Evolutionary conservation across 208 protist species (phyloP), one percentile per base, ranked within the genome.

Genomic region (Crithidia thermophila): DNA sequence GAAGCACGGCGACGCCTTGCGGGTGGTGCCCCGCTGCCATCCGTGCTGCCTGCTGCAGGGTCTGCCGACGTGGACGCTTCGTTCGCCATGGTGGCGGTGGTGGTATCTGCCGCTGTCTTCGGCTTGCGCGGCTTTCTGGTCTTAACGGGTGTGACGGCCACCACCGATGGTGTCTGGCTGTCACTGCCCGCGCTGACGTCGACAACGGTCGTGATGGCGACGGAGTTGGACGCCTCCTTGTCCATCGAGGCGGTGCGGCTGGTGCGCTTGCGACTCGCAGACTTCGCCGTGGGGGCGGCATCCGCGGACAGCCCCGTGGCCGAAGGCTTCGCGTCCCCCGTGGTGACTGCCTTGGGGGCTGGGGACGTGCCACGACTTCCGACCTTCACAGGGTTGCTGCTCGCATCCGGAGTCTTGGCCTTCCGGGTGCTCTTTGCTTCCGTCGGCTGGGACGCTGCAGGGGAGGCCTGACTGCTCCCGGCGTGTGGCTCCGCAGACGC

Each of bases 1-100:
- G 61, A 60, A 16, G 52, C 18, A 23, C 70, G 55, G n/a, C 37
- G 43, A 10, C 61, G 52, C 61, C 50, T 73, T 14, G 49, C 36
- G 2, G 70, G 23, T 14, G 55, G 18, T 14, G 53, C 40, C 13
- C 7, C 50, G 27, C 16, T 7, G 18, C 23, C 50, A 16, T 18
- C 50, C 2, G 16, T 23, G 5, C 21, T 9, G 23, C 3, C 14
- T 4, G 28, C 63, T 42, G 10, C 36, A n/a, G 14, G 2, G 31
- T 9, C 20, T 27, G 46, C 57, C 13, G 57, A 16, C 8, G 16
- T 40, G 33, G 28, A 27, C 43, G 27, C 18, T 20, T 4, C 6
- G 11, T 9, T 52, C 11, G 50, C 18, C 9, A 20, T 31, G 13
- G 46, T 11, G 4, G 43, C n/a, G 14, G 51, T 51, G 21, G 39